Base-by-base conservation (phyloP, 768 basidiomycete species). In the Serendipita sp. region DNA sequence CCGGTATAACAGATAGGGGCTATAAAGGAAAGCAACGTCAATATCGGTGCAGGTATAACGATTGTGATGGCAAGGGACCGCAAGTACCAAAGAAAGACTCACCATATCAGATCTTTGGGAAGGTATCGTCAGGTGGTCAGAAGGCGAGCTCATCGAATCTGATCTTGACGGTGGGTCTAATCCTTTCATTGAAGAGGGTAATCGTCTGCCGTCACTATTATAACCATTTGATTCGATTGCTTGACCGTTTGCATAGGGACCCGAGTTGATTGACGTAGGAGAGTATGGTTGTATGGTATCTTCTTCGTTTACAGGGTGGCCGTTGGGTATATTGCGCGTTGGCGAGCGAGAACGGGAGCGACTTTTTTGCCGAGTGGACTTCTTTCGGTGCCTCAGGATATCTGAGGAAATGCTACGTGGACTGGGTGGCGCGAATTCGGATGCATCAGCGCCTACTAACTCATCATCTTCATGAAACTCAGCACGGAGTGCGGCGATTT, bases 361-460 rank as follows among this genome's bases (percentile, higher is more conserved):
- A 29, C 55, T n/a, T 36, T 29, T 23, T n/a, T 23, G 27, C 4
- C 29, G 36, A 10, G 55, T 10, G 16, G 27, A 33, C 36, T 37
- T 60, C 34, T 60, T 60, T n/a, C 36, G 29, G 4, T 36, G 23
- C 8, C 55, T 23, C 36, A 60, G 18, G 36, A 60, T 34, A 36
- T 60, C 55, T 3, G 55, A 60, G 16, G 55, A 60, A 34, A 60
- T 60, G 29, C 55, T 60, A 8, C 55, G 23, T 34, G 55, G 55
- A 36, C 55, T 60, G 8, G 55, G 55, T 37, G 55, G 55, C 16
- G 55, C 55, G 34, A 60, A 60, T 34, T 60, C 55, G 18, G 55
- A 60, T 34, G 23, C 29, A 29, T 60, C 55, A 29, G 34, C 55
- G 11, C 36, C 16, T 10, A 29, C 36, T 8, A 8, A 11, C 27